phyloP scores from a whole-genome alignment of 2,329 filamentous ascomycete genomes.

The Trichophyton simii region DNA sequence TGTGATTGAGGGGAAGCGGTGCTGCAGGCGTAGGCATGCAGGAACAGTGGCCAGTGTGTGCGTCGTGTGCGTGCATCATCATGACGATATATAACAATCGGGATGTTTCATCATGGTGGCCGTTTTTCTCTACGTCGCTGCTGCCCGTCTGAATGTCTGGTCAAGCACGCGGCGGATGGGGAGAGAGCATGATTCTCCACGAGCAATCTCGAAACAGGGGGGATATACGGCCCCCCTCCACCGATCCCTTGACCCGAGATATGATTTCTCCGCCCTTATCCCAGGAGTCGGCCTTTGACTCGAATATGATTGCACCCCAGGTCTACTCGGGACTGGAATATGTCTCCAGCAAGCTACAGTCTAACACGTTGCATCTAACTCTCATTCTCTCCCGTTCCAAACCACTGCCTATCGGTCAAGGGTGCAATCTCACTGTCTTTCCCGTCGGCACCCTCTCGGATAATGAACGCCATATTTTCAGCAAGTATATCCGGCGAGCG shows the following conservation, averaged over 20 bases:
- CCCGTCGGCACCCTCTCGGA: slow-evolving; percentile 24
- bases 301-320: slow-evolving; percentile 21
- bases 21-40: background rate
- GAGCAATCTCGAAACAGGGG: background rate
- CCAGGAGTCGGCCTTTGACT: slow-evolving; percentile 28
- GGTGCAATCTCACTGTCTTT: slow-evolving; percentile 29
- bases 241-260: slow-evolving; percentile 21
- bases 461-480: slow-evolving; percentile 21
- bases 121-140: background rate
- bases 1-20: background rate
- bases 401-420: slow-evolving; percentile 27
- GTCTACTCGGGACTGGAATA: slow-evolving; percentile 31
- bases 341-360: slow-evolving; percentile 30
- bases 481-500: slow-evolving; percentile 25
- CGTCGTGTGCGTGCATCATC: too few species aligned
- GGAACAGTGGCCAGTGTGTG: background rate
- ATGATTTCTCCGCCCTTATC: slow-evolving; percentile 33
- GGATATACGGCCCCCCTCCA: background rate
- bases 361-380: slow-evolving; percentile 29
- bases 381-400: slow-evolving; percentile 30
- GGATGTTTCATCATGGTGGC: background rate
- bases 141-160: background rate
- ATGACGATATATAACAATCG: background rate
- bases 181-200: background rate
- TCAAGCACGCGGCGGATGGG: background rate